Percentiles rank a stretch among this genome's conserved stretches.
These are phyloP conservation scores for Beauveria caledonica DNA, from an alignment of 2,329 filamentous ascomycete genomes.

Conservation along the genomic window DNA sequence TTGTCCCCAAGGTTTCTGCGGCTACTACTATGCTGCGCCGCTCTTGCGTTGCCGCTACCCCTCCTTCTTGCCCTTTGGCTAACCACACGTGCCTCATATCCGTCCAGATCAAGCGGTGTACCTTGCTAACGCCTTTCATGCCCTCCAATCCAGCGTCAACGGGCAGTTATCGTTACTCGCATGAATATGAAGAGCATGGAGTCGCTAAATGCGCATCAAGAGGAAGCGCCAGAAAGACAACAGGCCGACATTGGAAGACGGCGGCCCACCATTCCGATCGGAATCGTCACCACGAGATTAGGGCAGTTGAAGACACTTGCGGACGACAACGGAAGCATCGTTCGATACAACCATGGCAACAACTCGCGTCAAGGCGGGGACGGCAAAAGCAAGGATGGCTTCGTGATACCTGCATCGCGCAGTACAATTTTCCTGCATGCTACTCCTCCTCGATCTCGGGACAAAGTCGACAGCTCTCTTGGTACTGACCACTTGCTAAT, in stretches of 20 bases:
- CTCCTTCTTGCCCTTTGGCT: not conserved
- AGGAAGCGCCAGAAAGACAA: not conserved
- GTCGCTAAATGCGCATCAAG: not conserved
- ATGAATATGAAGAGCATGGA: not conserved
- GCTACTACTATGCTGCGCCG: not conserved
- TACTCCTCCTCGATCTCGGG: not conserved
- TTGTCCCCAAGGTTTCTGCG: not conserved
- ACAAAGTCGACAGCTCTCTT: not conserved
- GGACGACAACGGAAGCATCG: not conserved
- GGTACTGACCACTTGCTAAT: not conserved
- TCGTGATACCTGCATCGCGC: constrained; percentile 14
- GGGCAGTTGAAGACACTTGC: constrained; percentile 5
- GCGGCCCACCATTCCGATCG: constrained; percentile 1
- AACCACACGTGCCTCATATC: not conserved
- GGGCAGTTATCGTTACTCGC: not conserved
- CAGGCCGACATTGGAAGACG: not conserved
- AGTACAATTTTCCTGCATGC: not conserved
- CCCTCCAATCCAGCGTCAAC: not conserved
- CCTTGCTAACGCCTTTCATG: not conserved
- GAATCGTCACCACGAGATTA: constrained; percentile 1
- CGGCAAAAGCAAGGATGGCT: constrained; percentile 12
- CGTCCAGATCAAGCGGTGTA: not conserved
- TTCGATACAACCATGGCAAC: constrained; percentile 11
- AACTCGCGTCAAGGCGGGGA: constrained; percentile 17
- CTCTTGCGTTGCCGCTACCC: not conserved